Evolutionary conservation across 768 basidiomycete species (phyloP).

Genomic region (Russula sp.): DNA sequence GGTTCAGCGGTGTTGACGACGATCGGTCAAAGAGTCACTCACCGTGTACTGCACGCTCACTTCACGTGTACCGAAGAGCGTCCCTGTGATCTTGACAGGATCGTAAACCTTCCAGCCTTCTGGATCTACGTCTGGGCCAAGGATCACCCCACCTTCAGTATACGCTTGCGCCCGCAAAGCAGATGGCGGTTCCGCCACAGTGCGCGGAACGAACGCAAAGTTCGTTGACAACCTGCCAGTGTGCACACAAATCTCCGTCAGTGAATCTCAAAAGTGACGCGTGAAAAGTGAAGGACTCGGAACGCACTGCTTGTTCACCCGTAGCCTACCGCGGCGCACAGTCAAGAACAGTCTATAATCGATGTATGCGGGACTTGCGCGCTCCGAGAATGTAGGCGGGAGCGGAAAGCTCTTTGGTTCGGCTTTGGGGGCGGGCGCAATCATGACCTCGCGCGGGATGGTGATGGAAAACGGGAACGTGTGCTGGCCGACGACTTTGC

Average conservation of each 20-base stretch:
- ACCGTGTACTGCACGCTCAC: conserved; percentile 38
- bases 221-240: conserved; percentile 36
- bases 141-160: conserved; percentile 35
- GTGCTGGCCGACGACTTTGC: conserved; percentile 15
- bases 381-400: conserved; percentile 35
- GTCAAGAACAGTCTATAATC: conserved; percentile 55
- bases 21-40: conserved; percentile 24
- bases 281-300: neutral
- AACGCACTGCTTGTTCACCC: conserved; percentile 49
- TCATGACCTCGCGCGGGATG: conserved; percentile 7
- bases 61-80: conserved; percentile 37
- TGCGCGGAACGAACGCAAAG: conserved; percentile 39
- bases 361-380: conserved; percentile 53
- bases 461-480: conserved; percentile 21
- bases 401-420: neutral
- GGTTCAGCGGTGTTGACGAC: neutral
- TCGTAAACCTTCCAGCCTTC: conserved; percentile 42
- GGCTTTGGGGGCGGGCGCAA: conserved; percentile 2
- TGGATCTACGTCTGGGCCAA: conserved; percentile 43
- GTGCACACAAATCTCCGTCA: conserved; percentile 2
- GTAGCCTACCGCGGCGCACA: conserved; percentile 48
- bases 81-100: conserved; percentile 38
- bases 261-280: too few relatives aligned
- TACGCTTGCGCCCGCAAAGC: conserved; percentile 40
- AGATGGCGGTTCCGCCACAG: conserved; percentile 40